Conservation (phyloP, 2,329 filamentous ascomycete species). For the Basipetospora chlamydospora region DNA sequence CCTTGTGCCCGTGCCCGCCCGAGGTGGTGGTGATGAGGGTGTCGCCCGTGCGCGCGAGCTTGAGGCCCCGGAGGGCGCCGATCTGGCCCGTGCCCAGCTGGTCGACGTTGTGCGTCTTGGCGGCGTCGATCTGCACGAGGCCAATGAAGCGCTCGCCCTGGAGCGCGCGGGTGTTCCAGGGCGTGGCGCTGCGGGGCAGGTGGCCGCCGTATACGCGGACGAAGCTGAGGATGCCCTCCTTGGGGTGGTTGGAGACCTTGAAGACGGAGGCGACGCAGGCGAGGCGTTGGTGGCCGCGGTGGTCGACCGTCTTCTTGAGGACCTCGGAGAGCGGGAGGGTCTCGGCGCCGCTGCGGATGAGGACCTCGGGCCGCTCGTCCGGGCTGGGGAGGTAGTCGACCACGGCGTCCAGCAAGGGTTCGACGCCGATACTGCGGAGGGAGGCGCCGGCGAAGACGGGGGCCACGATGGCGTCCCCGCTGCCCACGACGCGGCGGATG, state of each 20-base stretch:
- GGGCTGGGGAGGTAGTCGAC: slow-evolving; percentile 79
- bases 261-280: slow-evolving; percentile 57
- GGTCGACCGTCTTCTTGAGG: slow-evolving; percentile 24
- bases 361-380: slow-evolving; percentile 61
- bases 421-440: slow-evolving; percentile 85
- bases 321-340: slow-evolving; percentile 20
- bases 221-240: slow-evolving; percentile 78
- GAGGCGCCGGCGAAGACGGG: slow-evolving; percentile 87
- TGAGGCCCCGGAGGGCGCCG: slow-evolving; percentile 80
- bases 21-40: slow-evolving; percentile 67
- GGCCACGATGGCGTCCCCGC: slow-evolving; percentile 56
- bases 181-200: slow-evolving; percentile 54
- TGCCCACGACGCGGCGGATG: slow-evolving; percentile 56
- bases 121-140: slow-evolving; percentile 79
- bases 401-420: slow-evolving; percentile 78
- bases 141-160: slow-evolving; percentile 67
- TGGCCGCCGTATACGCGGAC: slow-evolving; percentile 82
- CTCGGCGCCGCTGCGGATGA: slow-evolving; percentile 55
- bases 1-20: slow-evolving; percentile 30
- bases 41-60: slow-evolving; percentile 84
- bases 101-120: slow-evolving; percentile 71
- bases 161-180: slow-evolving; percentile 79
- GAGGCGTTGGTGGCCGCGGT: slow-evolving; percentile 18
- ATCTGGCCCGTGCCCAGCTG: slow-evolving; percentile 78
- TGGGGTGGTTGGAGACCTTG: slow-evolving; percentile 84